A percentile compares a stretch with the other conserved stretches of the same genome.
Evolutionary conservation across 768 basidiomycete genomes (phyloP).

Genomic region (Mycena galericulata): DNA sequence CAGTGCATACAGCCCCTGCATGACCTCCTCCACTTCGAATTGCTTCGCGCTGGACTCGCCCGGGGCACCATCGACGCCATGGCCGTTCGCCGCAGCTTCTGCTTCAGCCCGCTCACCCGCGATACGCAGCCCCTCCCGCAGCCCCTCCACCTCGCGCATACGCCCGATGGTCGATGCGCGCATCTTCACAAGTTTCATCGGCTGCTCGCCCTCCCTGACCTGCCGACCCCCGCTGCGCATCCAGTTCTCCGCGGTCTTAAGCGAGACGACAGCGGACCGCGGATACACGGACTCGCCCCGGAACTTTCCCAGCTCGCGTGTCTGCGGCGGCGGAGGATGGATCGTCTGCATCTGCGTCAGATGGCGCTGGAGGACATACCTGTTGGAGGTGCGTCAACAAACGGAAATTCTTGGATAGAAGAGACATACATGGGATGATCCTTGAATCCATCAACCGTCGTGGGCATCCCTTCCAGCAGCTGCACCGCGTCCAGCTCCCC

Average conservation of each 20-base stretch:
- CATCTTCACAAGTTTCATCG: conserved; percentile 91
- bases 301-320: conserved; percentile 89
- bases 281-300: conserved; percentile 93
- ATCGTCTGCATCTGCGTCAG: conserved; percentile 90
- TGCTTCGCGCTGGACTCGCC: neutral
- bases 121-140: conserved; percentile 56
- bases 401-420: neutral
- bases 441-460: conserved; percentile 91
- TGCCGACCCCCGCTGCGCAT: conserved; percentile 84
- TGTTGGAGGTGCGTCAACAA: conserved; percentile 41
- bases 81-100: conserved; percentile 40
- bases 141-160: conserved; percentile 71
- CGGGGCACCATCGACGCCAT: neutral
- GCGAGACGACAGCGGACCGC: conserved; percentile 82
- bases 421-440: conserved; percentile 87
- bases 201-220: conserved; percentile 80
- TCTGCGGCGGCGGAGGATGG: conserved; percentile 70
- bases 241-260: conserved; percentile 96
- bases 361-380: conserved; percentile 89
- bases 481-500: conserved; percentile 85
- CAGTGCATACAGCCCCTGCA: conserved; percentile 90
- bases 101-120: conserved; percentile 53
- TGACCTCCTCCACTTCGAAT: conserved; percentile 64
- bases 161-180: conserved; percentile 84
- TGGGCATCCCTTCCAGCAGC: conserved; percentile 93